Percentiles rank a stretch among this genome's conserved stretches.
Evolutionary conservation across 495 filamentous ascomycete species (phyloP).

Genomic region (Penicillium parvum): DNA sequence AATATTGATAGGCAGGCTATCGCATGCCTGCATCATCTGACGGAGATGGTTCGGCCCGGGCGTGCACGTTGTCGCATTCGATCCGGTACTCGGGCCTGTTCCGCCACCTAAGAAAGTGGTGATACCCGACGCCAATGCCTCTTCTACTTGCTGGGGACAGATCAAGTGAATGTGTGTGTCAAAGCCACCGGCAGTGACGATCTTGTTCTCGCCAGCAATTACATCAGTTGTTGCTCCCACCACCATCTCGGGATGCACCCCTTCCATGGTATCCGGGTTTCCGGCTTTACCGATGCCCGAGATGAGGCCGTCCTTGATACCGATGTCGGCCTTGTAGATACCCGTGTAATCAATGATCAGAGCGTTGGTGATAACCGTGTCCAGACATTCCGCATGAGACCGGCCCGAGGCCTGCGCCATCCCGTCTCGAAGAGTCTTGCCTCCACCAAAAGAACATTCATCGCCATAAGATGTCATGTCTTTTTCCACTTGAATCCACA

Average conservation of each 20-base stretch:
- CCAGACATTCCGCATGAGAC: constrained; percentile 64
- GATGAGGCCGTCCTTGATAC: constrained; percentile 84
- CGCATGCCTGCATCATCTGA: constrained; percentile 90
- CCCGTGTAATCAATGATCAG: constrained; percentile 87
- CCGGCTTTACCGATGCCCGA: constrained; percentile 92
- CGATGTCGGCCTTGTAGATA: constrained; percentile 97
- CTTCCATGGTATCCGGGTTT: constrained; percentile 95
- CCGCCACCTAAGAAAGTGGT: constrained; percentile 93
- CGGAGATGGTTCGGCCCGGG: constrained; percentile 79
- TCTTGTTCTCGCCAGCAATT: constrained; percentile 91
- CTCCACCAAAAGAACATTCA: constrained; percentile 93
- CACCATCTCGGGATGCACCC: constrained; percentile 72
- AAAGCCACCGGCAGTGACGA: constrained; percentile 86
- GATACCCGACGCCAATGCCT: constrained; percentile 81
- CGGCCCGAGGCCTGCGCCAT: constrained; percentile 91
- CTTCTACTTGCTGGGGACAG: constrained; percentile 89
- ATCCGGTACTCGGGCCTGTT: constrained; percentile 92
- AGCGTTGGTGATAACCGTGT: constrained; percentile 90
- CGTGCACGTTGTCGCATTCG: constrained; percentile 93
- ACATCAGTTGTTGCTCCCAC: constrained; percentile 92
- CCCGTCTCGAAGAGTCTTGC: constrained; percentile 90
- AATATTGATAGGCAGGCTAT: constrained; percentile 82
- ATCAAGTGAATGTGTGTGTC: constrained; percentile 97
- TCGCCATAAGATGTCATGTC: constrained; percentile 85
- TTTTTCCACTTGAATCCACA: constrained; percentile 91